Percentiles rank a stretch among this genome's conserved stretches.
Evolutionary conservation across 768 basidiomycete genomes (phyloP).

Genomic region (Suillus spraguei): DNA sequence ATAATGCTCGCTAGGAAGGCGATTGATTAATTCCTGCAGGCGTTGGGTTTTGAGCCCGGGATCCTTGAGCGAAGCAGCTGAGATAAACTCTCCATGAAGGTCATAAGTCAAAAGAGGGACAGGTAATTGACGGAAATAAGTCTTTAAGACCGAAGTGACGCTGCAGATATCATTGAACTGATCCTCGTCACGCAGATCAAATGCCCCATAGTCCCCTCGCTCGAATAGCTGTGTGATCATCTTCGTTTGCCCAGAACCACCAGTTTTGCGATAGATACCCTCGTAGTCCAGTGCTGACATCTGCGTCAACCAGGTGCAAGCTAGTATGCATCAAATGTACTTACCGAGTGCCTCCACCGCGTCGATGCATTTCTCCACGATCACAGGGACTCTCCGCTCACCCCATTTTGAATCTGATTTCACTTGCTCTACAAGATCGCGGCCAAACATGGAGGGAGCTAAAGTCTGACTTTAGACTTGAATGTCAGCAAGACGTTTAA

Average conservation of each 20-base stretch:
- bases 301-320: slow-evolving; percentile 8
- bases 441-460: slow-evolving; percentile 94
- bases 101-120: slow-evolving; percentile 89
- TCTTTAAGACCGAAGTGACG: slow-evolving; percentile 95
- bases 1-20: slow-evolving; percentile 87
- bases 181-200: slow-evolving; percentile 85
- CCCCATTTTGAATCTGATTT: slow-evolving; percentile 60
- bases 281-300: slow-evolving; percentile 87
- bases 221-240: slow-evolving; percentile 94
- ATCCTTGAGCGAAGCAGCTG: slow-evolving; percentile 73
- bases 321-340: slow-evolving; percentile 25
- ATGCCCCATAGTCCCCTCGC: slow-evolving; percentile 85
- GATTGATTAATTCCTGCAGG: slow-evolving; percentile 68
- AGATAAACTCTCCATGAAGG: slow-evolving; percentile 88
- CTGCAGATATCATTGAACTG: slow-evolving; percentile 97
- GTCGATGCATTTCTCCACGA: slow-evolving; percentile 95
- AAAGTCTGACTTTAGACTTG: slow-evolving; percentile 18
- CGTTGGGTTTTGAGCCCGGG: slow-evolving; percentile 55
- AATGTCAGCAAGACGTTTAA: slow-evolving; percentile 10
- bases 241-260: slow-evolving; percentile 91
- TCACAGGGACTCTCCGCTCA: slow-evolving; percentile 73
- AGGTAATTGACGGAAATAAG: slow-evolving; percentile 92
- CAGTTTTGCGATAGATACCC: slow-evolving; percentile 97
- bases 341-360: slow-evolving; percentile 88
- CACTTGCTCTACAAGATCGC: slow-evolving; percentile 85